These are phyloP conservation scores for Zygosaccharomyces sapae DNA, from an alignment of 1,139 yeast genomes.

Conservation along the genomic window DNA sequence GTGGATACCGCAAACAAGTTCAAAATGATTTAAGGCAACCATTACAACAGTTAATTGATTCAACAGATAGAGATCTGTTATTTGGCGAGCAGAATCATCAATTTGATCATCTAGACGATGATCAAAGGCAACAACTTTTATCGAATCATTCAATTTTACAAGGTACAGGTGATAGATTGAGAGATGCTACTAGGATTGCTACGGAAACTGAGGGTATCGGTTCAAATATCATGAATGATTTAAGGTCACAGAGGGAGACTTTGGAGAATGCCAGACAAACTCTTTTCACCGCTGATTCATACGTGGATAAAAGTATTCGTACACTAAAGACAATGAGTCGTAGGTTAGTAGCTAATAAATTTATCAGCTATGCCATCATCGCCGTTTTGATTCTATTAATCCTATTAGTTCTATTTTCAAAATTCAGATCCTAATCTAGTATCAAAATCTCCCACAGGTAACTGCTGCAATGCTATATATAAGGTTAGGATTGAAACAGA, in stretches of 20 bases:
- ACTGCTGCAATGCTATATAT: too few species aligned
- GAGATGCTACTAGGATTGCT: constrained; percentile 87
- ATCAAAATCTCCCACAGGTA: background rate
- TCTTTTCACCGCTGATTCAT: constrained; percentile 82
- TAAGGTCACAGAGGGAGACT: constrained; percentile 92
- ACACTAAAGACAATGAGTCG: constrained; percentile 91
- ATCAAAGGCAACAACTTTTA: constrained; percentile 77
- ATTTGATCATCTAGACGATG: constrained; percentile 43
- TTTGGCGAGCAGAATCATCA: constrained; percentile 24
- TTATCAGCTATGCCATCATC: constrained; percentile 91
- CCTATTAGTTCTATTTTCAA: constrained; percentile 78
- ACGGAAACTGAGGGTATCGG: constrained; percentile 91
- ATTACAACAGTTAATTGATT: constrained; percentile 28
- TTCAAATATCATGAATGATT: constrained; percentile 80
- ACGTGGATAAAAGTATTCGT: constrained; percentile 83
- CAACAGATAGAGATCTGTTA: constrained; percentile 28
- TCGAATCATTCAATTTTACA: constrained; percentile 78
- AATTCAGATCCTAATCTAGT: constrained; percentile 43
- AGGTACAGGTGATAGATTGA: constrained; percentile 73
- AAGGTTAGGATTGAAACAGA: too few species aligned
- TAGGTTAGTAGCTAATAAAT: constrained; percentile 88
- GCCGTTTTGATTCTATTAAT: constrained; percentile 81
- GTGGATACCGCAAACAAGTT: constrained; percentile 29
- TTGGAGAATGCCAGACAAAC: constrained; percentile 79
- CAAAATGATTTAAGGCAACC: constrained; percentile 25